phyloP scores from a whole-genome alignment of 2,329 filamentous ascomycete species.

The Calonectria ilicicola region DNA sequence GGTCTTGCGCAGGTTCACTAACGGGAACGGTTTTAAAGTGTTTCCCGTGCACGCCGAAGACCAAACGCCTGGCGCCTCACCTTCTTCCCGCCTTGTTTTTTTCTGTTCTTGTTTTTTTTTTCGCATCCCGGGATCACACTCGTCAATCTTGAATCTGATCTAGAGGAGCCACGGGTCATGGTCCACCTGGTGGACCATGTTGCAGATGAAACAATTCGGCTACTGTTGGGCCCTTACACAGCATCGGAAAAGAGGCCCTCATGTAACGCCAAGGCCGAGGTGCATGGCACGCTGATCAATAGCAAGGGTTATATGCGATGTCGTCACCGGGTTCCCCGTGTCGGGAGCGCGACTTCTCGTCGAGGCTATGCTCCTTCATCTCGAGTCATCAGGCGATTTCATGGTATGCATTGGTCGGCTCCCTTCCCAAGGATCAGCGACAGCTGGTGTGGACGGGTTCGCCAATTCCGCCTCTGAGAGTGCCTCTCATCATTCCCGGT shows the following conservation, averaged over 20 bases:
- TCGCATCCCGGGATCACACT: not conserved
- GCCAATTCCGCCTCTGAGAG: not conserved
- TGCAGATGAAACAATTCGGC: slow-evolving; percentile 17
- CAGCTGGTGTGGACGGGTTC: not conserved
- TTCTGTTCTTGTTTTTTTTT: not conserved
- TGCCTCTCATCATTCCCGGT: not conserved
- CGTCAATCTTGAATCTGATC: slow-evolving; percentile 19
- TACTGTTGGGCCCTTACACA: slow-evolving; percentile 1
- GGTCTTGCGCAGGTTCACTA: not conserved
- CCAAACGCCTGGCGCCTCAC: not conserved
- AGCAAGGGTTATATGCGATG: not conserved
- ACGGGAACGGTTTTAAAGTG: not conserved
- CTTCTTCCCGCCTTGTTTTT: not conserved
- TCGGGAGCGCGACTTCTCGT: not conserved
- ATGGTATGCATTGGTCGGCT: not conserved
- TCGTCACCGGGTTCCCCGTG: not conserved
- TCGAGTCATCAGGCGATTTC: not conserved
- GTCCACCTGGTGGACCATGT: slow-evolving; percentile 3
- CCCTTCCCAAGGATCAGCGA: not conserved
- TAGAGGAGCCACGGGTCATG: not conserved
- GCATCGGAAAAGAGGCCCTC: not conserved
- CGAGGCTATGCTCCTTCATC: not conserved
- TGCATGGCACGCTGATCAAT: not conserved
- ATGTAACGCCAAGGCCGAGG: not conserved
- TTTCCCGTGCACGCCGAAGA: not conserved